Base-by-base conservation (phyloP, 257 asterid genomes). In the Echites panduratus region DNA sequence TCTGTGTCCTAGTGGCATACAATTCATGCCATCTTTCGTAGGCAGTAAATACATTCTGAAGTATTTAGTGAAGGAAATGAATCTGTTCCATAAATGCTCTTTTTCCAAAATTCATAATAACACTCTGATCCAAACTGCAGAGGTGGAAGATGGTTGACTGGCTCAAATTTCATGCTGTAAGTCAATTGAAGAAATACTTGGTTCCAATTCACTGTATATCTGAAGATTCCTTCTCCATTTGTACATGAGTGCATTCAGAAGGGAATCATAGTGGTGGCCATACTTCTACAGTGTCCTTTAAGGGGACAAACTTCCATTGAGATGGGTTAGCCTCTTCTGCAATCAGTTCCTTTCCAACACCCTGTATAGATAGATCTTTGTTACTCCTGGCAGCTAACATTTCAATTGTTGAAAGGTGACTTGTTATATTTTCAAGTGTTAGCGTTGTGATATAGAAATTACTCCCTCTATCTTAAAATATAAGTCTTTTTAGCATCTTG, bases 141-240 rank as follows among this genome's bases (percentile, higher is more conserved):
- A 79, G 45, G 8, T 75, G 68, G 78, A 75, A 67, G 78, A 75
- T 56, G 68, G 35, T 56, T 75, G 68, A 75, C 50, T 19, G 40
- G 45, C 54, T 67, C 57, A 4, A 52, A 19, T 54, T 41, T 41
- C 43, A 26, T 45, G 24, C 59, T 24, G 44, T n/a, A n/a, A n/a
- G n/a, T 65, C 43, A 19, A 45, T 7, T 45, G 49, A 45, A 45
- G 49, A 45, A 45, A 45, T 1, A 8, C 49, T 45, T 9, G 45
- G 40, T 16, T 52, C 22, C 22, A 11, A 7, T 26, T 27, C 11
- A 13, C 4, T 48, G 27, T 29, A 40, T 17, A 17, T 29, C 47
- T 68, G 72, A 48, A 20, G 57, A 12, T 68, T 53, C 22, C 32
- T 17, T 66, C 53, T n/a, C n/a, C 52, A 20, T 65, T 32, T 10